Evolutionary conservation across 164 flowering plant genomes (phyloP), one percentile per base, ranked within the genome.

Genomic region (Stephania japonica): DNA sequence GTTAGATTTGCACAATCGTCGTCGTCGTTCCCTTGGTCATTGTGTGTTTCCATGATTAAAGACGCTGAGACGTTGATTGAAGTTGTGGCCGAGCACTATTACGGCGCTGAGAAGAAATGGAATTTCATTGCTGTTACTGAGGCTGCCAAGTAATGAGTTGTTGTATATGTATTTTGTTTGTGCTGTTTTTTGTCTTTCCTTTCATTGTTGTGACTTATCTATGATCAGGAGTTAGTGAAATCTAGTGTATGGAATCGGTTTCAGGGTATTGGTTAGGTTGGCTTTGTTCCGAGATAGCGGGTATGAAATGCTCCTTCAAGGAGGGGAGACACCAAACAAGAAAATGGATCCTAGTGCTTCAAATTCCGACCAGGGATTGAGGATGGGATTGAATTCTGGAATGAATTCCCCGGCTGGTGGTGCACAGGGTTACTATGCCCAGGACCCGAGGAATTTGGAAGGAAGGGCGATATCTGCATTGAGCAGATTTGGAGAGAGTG

Each of bases 41-140:
- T 96, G 56, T 88, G 88, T 78, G 85, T 96, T 73, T 89, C 98
- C 68, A 81, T 86, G 4, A 65, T 90, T 2, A 96, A 91, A 69
- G 97, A 96, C 80, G 80, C 92, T 87, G 99, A 96, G 77, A 92
- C 94, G 10, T 84, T 96, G 72, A 87, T 90, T 71, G 99, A 96
- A 87, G 99, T 96, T 65, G 89, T 65, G 10, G 99, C 98, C 8
- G 85, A 92, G 67, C 90, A 90, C 19, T 86, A 74, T 71, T 91
- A 82, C 84, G 99, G 98, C 21, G 90, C 86, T 67, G 91, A 92
- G 61, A 91, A 84, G 75, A 93, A 92, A 81, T 96, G 99, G 99
- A 86, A 90, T 78, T 90, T 90, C 70, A 83, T 96, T 79, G 95
- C 93, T 75, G 69, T 82, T 67, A 87, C 88, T 26, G 98, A 95